Evolutionary conservation across 2,329 filamentous ascomycete genomes (phyloP).

Genomic region (Coniochaeta prunicola): DNA sequence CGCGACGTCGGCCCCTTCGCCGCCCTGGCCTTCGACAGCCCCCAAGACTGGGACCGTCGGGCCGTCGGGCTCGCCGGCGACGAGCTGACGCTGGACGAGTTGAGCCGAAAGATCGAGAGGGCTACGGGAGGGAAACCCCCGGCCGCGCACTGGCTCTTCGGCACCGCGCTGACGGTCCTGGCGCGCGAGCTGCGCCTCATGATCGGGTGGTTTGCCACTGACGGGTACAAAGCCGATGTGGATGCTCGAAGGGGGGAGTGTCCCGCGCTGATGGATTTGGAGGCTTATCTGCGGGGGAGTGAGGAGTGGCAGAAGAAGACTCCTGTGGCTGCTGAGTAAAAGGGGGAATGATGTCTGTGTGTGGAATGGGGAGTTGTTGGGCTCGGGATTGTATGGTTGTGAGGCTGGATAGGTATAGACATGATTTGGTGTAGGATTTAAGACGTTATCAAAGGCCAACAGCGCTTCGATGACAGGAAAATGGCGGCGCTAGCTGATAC

Average conservation of each 20-base stretch:
- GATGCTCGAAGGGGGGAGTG: slow-evolving; percentile 19
- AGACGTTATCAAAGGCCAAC: no score
- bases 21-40: slow-evolving; percentile 31
- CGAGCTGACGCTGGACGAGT: slow-evolving; percentile 28
- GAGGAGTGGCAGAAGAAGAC: neutral
- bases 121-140: slow-evolving; percentile 18
- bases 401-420: no score
- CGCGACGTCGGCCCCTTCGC: slow-evolving; percentile 38
- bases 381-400: no score
- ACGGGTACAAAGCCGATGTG: slow-evolving; percentile 25
- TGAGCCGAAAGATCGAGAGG: slow-evolving; percentile 18
- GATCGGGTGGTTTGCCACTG: slow-evolving; percentile 26
- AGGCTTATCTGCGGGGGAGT: slow-evolving; percentile 5
- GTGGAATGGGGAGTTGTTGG: neutral
- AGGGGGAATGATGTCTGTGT: neutral
- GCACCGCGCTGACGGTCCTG: slow-evolving; percentile 20
- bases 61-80: slow-evolving; percentile 37
- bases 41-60: slow-evolving; percentile 25
- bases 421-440: no score
- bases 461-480: no score
- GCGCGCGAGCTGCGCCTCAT: slow-evolving; percentile 22
- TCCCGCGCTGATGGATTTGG: slow-evolving; percentile 22
- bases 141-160: slow-evolving; percentile 20
- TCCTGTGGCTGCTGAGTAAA: neutral
- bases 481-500: no score